A percentile compares a stretch with the other conserved stretches of the same genome.
These are phyloP conservation scores for Xylaria sp. DNA, from an alignment of 2,329 filamentous ascomycete species.

Conservation along the genomic window DNA sequence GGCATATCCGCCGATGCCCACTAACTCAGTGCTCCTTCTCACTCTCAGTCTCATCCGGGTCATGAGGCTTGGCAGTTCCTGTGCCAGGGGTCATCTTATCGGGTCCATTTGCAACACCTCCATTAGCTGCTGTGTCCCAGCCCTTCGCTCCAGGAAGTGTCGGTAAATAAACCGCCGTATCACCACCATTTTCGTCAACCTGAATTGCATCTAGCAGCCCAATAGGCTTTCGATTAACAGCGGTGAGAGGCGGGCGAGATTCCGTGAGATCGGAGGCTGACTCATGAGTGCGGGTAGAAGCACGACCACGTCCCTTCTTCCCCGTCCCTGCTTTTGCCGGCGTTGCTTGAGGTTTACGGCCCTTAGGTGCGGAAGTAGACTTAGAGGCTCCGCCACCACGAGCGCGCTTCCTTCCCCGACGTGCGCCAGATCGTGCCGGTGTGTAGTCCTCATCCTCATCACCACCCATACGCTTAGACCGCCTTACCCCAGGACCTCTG, in stretches of 20 bases:
- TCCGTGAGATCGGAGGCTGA: background rate
- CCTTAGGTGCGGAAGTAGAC: background rate
- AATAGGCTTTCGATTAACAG: background rate
- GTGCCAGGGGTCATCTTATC: background rate
- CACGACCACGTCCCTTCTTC: background rate
- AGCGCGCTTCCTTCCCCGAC: background rate
- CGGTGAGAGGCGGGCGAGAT: background rate
- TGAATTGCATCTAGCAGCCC: conserved; percentile 4
- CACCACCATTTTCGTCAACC: background rate
- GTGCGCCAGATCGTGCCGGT: background rate
- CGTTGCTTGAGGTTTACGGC: background rate
- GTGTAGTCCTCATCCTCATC: conserved; percentile 12
- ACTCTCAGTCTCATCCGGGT: background rate
- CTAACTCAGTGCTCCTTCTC: background rate
- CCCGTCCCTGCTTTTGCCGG: background rate
- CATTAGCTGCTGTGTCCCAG: background rate
- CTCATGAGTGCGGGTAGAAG: background rate
- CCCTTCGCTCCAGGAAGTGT: background rate
- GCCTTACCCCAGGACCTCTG: background rate
- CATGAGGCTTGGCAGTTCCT: background rate
- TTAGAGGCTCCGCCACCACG: background rate
- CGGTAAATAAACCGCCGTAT: background rate
- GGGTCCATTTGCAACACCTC: background rate
- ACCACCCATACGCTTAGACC: background rate
- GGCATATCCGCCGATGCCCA: background rate